phyloP scores from a whole-genome alignment of 495 filamentous ascomycete species.

The Neurospora intermedia region DNA sequence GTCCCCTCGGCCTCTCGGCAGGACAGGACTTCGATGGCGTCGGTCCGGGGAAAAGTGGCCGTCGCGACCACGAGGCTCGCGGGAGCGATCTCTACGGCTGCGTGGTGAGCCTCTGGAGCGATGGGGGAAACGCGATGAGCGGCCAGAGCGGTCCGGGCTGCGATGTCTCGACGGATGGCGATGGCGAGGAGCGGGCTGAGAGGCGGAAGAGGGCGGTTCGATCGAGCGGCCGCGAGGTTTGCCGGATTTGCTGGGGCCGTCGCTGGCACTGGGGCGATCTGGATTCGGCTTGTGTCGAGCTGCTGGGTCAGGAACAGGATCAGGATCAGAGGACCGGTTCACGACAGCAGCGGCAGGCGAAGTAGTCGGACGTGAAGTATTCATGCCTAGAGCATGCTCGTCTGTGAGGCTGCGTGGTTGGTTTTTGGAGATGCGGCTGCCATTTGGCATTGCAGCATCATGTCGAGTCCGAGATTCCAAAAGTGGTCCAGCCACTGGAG shows the following conservation, averaged over 20 bases:
- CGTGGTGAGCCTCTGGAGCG: slow-evolving; percentile 10
- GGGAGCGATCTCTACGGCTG: slow-evolving; percentile 20
- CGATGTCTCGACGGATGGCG: slow-evolving; percentile 18
- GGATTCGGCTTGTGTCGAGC: not conserved
- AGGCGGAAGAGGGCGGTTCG: slow-evolving; percentile 4
- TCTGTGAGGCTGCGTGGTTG: slow-evolving; percentile 16
- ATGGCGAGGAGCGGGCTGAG: slow-evolving; percentile 7
- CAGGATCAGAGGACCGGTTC: slow-evolving; percentile 15
- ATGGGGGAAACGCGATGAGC: slow-evolving; percentile 17
- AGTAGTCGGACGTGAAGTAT: slow-evolving; percentile 23
- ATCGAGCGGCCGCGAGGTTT: slow-evolving; percentile 9
- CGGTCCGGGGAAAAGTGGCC: slow-evolving; percentile 18
- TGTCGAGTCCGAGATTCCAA: slow-evolving; percentile 12
- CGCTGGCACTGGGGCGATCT: not conserved
- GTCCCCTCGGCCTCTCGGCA: slow-evolving; percentile 18
- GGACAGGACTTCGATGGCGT: slow-evolving; percentile 7
- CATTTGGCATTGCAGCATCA: slow-evolving; percentile 26
- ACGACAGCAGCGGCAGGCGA: slow-evolving; percentile 22
- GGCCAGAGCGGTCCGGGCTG: slow-evolving; percentile 24
- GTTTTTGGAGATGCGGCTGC: slow-evolving; percentile 17
- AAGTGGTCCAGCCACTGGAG: slow-evolving; percentile 7
- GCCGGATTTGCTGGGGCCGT: slow-evolving; percentile 6
- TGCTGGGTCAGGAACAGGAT: slow-evolving; percentile 1
- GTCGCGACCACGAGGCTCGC: slow-evolving; percentile 25
- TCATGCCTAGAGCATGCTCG: slow-evolving; percentile 28